Base-by-base conservation (phyloP, 805 yeast genomes). In the Ogataea thermomethanolica region DNA sequence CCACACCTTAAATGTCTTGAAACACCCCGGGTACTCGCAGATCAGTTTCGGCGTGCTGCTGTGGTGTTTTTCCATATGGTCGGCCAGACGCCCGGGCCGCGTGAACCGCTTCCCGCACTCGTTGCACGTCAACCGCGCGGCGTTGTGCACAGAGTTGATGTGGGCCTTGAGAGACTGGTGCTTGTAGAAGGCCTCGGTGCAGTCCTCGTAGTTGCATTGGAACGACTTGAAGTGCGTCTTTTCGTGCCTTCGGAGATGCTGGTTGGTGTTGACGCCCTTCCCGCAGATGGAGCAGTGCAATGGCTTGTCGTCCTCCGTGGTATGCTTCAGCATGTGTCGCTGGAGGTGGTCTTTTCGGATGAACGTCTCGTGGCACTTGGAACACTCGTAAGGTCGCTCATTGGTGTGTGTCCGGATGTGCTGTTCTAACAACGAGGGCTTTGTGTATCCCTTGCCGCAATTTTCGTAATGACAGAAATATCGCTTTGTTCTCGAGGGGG, bases 161-260 rank as follows among this genome's bases (percentile, higher is more conserved):
- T 93, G 97, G 33, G 82, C 83, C 38, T 85, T 71, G 42, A 88
- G 67, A 11, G 86, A 80, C 44, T 84, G 86, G 59, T 83, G 87
- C 50, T 83, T 84, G 54, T 79, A 75, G 54, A 88, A 91, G 0
- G 79, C 59, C 49, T 79, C 86, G 0, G 51, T 48, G 55, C 99
- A 93, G 2, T 69, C 76, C 17, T 72, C 81, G 48, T 72, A 66
- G 2, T 72, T 52, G 59, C 96, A 88, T 17, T 48, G 45, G 53
- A 80, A 81, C 1, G 87, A 75, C 48, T 73, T 71, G 4, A 79
- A 78, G 58, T 93, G 98, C 2, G 95, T 83, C 27, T 76, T 72
- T 62, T 82, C 88, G 59, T 93, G 99, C 38, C 96, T 72, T 46
- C 73, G 76, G 41, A 88, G 67, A 55, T 90, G 97, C 63, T 93